A percentile compares a stretch with the other conserved stretches of the same genome.
Evolutionary conservation across 2,329 filamentous ascomycete species (phyloP).

Genomic region (Geosmithia putterillii): DNA sequence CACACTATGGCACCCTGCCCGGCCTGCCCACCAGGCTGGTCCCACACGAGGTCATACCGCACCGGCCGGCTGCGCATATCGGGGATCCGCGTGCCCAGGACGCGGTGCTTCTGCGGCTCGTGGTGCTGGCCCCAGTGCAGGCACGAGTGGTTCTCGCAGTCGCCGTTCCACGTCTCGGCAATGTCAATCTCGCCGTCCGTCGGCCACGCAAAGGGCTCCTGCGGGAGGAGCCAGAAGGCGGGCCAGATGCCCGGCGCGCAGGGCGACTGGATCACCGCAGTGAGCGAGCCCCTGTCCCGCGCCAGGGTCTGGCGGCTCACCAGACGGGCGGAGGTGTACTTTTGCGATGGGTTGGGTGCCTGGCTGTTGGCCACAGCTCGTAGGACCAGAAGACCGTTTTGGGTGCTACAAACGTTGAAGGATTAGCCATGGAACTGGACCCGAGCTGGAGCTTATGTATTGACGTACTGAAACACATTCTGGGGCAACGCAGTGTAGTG

Average conservation of each 20-base stretch:
- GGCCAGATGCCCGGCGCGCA: slow-evolving; percentile 47
- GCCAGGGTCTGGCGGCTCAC: slow-evolving; percentile 38
- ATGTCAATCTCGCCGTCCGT: slow-evolving; percentile 49
- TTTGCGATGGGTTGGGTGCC: slow-evolving; percentile 21
- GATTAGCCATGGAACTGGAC: slow-evolving; percentile 3
- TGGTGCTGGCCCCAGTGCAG: slow-evolving; percentile 46
- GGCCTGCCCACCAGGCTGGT: slow-evolving; percentile 27
- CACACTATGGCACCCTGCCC: slow-evolving; percentile 38
- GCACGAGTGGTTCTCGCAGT: slow-evolving; percentile 40
- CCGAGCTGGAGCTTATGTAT: too few relatives aligned
- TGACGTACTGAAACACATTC: slow-evolving; percentile 44
- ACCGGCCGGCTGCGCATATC: slow-evolving; percentile 34
- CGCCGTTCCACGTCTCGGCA: slow-evolving; percentile 49
- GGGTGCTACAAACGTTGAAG: not conserved
- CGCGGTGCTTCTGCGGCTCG: slow-evolving; percentile 44
- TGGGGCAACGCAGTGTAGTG: slow-evolving; percentile 36
- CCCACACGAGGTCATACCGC: slow-evolving; percentile 44
- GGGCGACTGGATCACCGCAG: slow-evolving; percentile 36
- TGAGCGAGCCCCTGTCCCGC: slow-evolving; percentile 37
- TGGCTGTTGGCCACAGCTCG: slow-evolving; percentile 30
- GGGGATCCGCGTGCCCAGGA: slow-evolving; percentile 35
- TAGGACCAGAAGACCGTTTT: slow-evolving; percentile 35
- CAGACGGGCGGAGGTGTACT: slow-evolving; percentile 42
- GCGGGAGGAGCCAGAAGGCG: slow-evolving; percentile 47
- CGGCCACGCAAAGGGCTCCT: slow-evolving; percentile 46